phyloP scores from a whole-genome alignment of 176 grass and related monocot species.

The Triticum monococcum region DNA sequence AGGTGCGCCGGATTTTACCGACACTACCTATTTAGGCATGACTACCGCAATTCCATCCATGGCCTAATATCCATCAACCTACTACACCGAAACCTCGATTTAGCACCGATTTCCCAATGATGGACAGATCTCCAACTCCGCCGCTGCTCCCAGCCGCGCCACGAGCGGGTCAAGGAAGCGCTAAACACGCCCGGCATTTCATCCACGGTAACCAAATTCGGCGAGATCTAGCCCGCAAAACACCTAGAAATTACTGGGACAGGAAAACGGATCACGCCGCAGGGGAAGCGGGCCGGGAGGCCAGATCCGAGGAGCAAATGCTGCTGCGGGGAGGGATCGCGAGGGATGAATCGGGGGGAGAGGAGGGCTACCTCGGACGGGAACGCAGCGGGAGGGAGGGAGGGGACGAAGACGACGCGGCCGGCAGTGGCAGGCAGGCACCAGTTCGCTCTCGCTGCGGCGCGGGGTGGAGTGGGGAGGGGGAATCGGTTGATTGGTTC shows the following conservation, averaged over 20 bases:
- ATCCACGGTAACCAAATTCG: neutral
- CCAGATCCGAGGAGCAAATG: conserved; percentile 24
- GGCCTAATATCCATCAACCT: neutral
- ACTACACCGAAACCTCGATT: neutral
- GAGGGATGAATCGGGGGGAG: neutral
- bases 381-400: neutral
- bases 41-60: neutral
- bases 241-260: neutral
- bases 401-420: neutral
- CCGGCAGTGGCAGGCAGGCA: neutral
- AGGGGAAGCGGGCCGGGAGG: neutral
- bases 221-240: conserved; percentile 1
- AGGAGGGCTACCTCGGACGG: neutral
- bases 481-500: neutral
- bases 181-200: neutral
- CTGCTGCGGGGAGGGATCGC: conserved; percentile 14
- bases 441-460: conserved; percentile 15
- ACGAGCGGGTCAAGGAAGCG: neutral
- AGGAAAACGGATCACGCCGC: neutral
- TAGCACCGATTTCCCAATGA: neutral
- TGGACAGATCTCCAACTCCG: conserved; percentile 4
- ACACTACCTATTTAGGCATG: neutral
- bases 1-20: neutral
- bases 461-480: conserved; percentile 12
- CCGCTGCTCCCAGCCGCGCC: neutral